Evolutionary conservation across 164 flowering plant species (phyloP).

Genomic region (Annona cherimola): DNA sequence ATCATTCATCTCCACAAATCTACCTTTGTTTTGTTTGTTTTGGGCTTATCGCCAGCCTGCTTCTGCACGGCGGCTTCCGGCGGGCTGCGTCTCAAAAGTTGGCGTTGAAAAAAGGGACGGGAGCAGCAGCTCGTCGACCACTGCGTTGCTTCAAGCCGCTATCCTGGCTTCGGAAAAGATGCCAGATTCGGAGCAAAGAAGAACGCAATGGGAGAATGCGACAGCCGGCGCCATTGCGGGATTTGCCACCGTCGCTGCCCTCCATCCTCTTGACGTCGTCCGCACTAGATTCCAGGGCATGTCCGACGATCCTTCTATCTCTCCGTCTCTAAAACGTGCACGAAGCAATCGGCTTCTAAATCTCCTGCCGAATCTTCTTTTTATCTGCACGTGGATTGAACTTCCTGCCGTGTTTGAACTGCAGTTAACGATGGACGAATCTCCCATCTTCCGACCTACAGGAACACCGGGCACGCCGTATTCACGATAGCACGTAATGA

Average conservation of each 20-base stretch:
- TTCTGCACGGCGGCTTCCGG: no score
- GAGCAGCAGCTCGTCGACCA: no score
- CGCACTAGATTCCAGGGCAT: constrained; percentile 83
- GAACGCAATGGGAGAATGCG: constrained; percentile 90
- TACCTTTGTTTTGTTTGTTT: no score
- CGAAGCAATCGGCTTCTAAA: no score
- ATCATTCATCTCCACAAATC: no score
- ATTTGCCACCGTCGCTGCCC: constrained; percentile 75
- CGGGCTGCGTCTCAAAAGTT: no score
- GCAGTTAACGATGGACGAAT: constrained; percentile 77
- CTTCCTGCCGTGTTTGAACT: not conserved
- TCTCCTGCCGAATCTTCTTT: not conserved
- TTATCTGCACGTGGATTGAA: not conserved
- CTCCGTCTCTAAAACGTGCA: not conserved
- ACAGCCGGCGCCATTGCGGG: constrained; percentile 88
- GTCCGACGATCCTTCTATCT: constrained; percentile 23
- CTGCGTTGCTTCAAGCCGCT: not conserved
- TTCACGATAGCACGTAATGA: constrained; percentile 76
- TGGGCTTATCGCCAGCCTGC: no score
- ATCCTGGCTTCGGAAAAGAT: not conserved
- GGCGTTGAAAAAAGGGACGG: no score
- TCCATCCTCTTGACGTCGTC: constrained; percentile 96
- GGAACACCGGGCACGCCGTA: constrained; percentile 80
- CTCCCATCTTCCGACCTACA: constrained; percentile 57
- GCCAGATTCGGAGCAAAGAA: not conserved